Conservation (phyloP, 2,329 filamentous ascomycete genomes). For the Colletotrichum chrysophilum region DNA sequence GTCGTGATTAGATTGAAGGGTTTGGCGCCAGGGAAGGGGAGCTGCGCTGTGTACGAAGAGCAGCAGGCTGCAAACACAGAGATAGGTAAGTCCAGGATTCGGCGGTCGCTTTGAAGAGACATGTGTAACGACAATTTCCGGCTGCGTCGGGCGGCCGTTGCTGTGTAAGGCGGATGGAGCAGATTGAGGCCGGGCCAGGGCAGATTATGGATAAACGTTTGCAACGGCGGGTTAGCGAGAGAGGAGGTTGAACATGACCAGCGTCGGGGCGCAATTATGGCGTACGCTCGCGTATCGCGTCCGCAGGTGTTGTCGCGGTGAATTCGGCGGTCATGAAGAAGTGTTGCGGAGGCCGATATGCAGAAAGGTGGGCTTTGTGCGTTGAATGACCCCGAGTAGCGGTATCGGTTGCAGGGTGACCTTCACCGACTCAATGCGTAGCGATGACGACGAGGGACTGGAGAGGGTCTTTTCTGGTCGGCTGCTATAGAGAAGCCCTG, state of each 20-base stretch:
- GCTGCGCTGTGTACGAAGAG: neutral
- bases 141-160: neutral
- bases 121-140: slow-evolving; percentile 4
- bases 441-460: neutral
- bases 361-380: neutral
- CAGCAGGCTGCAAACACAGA: neutral
- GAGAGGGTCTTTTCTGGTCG: neutral
- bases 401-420: neutral
- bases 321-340: slow-evolving; percentile 5
- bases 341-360: neutral
- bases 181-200: neutral
- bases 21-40: neutral
- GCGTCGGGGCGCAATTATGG: neutral
- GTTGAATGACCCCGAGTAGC: neutral
- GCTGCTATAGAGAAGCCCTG: neutral
- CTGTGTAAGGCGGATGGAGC: neutral
- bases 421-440: slow-evolving; percentile 12
- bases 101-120: neutral
- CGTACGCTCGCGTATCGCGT: neutral
- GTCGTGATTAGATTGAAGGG: neutral
- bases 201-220: neutral
- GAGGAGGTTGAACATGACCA: neutral
- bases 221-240: neutral
- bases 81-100: neutral
- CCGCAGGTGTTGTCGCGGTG: neutral